Evolutionary conservation across 2,329 filamentous ascomycete genomes (phyloP).

Genomic region (Cryphonectria parasitica): DNA sequence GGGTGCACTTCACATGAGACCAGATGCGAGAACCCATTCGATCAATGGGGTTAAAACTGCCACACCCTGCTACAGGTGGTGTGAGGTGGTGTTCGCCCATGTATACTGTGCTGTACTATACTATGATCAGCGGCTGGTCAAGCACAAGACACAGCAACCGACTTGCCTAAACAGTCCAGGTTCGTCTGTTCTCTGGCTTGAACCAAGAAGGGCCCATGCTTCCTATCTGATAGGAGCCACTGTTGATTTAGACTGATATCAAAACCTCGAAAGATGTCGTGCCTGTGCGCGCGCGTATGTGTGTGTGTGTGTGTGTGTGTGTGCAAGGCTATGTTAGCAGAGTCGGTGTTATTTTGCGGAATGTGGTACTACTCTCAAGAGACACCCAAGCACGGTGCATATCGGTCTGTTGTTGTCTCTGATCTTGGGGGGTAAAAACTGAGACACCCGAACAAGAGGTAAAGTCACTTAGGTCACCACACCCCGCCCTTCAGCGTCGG

Average conservation of each 20-base stretch:
- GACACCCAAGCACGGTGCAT: neutral
- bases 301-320: neutral
- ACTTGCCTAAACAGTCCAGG: conserved; percentile 14
- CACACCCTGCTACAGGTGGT: neutral
- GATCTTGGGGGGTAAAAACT: neutral
- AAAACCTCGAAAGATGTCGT: neutral
- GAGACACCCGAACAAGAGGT: neutral
- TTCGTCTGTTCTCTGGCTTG: neutral
- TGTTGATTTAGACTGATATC: neutral
- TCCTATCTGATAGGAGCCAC: neutral
- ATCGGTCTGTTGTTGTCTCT: neutral
- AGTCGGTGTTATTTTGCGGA: neutral
- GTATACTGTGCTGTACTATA: neutral
- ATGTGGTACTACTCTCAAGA: neutral
- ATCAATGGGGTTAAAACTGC: neutral
- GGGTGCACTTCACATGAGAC: neutral
- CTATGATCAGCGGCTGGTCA: neutral
- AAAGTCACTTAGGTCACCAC: neutral
- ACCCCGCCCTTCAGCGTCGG: neutral
- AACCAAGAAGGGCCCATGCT: neutral
- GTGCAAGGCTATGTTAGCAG: neutral
- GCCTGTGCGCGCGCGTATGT: neutral
- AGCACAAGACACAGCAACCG: neutral
- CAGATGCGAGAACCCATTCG: neutral
- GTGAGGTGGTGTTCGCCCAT: neutral